These are phyloP conservation scores for Protomyces inundatus DNA, from an alignment of 1,139 yeast species.

Conservation along the genomic window DNA sequence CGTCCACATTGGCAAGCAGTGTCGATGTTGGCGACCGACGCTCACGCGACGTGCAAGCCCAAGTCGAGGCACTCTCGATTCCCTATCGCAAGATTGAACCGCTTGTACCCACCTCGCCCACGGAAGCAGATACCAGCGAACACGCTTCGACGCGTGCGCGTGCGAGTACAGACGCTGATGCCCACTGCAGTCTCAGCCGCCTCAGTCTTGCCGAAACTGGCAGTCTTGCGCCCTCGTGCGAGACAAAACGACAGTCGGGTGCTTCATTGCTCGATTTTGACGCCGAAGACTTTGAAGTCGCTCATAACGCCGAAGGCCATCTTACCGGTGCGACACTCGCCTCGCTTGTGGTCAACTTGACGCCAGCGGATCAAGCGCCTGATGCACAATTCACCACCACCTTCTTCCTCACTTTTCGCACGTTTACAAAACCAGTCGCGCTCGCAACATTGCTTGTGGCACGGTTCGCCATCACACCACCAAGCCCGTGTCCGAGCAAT, in stretches of 20 bases:
- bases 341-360: constrained; percentile 75
- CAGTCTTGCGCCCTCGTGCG: neutral
- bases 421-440: constrained; percentile 65
- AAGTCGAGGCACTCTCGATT: constrained; percentile 9
- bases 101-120: neutral
- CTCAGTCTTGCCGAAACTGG: too few species aligned
- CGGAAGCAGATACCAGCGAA: neutral
- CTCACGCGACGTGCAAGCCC: constrained; percentile 15
- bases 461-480: constrained; percentile 49
- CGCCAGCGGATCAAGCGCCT: constrained; percentile 62
- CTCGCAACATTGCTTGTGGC: constrained; percentile 63
- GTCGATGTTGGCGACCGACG: neutral
- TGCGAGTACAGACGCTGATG: neutral
- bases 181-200: too few species aligned
- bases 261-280: neutral
- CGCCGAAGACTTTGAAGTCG: constrained; percentile 37
- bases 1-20: constrained; percentile 4
- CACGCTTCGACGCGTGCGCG: neutral
- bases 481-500: neutral
- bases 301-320: constrained; percentile 66
- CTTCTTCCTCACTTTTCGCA: constrained; percentile 73
- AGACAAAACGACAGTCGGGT: neutral
- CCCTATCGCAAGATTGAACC: constrained; percentile 16
- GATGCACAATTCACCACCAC: constrained; percentile 68
- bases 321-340: constrained; percentile 81